Percentiles rank a stretch among this genome's conserved stretches.
Evolutionary conservation across 2,329 filamentous ascomycete species (phyloP).

Genomic region (Stachybotrys chartarum): DNA sequence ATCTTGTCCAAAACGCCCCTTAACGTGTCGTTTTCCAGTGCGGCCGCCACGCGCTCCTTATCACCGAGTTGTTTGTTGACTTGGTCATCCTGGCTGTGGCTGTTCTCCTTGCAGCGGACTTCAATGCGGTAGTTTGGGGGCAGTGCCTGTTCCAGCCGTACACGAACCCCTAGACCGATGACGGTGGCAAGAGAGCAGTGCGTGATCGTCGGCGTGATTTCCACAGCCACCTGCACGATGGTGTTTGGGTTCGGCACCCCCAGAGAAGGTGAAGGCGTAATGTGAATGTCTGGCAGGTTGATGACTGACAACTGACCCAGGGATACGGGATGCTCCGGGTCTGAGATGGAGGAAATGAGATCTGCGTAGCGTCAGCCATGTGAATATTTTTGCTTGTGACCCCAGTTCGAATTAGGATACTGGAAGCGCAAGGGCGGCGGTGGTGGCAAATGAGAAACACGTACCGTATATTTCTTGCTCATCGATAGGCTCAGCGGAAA

Average conservation of each 20-base stretch:
- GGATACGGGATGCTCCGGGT: constrained; percentile 93
- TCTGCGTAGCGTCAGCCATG: constrained; percentile 45
- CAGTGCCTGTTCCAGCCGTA: constrained; percentile 82
- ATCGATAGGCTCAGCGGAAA: constrained; percentile 76
- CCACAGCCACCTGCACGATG: constrained; percentile 69
- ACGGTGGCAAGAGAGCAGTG: constrained; percentile 96
- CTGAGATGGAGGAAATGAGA: constrained; percentile 87
- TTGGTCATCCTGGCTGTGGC: constrained; percentile 90
- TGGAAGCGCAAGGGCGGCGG: no score
- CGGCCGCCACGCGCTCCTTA: constrained; percentile 93
- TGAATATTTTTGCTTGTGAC: background rate
- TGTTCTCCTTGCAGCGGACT: constrained; percentile 89
- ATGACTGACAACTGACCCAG: constrained; percentile 91
- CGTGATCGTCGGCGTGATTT: constrained; percentile 93
- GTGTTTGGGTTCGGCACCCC: constrained; percentile 39
- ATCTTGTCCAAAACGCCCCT: constrained; percentile 88
- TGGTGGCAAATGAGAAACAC: constrained; percentile 7
- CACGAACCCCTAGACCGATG: constrained; percentile 87
- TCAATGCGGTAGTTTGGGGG: constrained; percentile 90
- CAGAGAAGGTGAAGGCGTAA: constrained; percentile 39
- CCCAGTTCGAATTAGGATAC: no score
- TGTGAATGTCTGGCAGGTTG: constrained; percentile 87
- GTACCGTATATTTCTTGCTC: constrained; percentile 94
- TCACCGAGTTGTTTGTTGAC: constrained; percentile 96
- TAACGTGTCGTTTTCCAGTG: constrained; percentile 86